phyloP scores from a whole-genome alignment of 306 rosid genomes.

The Urtica urens region DNA sequence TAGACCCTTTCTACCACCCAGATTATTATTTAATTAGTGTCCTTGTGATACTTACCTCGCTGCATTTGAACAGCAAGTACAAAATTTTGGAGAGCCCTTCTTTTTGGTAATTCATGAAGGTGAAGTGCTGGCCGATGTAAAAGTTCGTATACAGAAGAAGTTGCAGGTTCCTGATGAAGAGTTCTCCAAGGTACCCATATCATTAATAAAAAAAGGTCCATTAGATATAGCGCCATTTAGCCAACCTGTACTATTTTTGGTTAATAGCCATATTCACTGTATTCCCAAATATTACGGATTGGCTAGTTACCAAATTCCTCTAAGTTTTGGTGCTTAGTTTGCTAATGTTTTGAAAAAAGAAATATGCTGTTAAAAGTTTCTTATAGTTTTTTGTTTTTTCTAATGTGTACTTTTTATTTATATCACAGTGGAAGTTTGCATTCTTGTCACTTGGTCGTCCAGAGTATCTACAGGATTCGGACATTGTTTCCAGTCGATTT shows the following conservation, averaged over 20 bases:
- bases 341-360: too few species aligned
- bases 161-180: constrained; percentile 81
- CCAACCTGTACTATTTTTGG: neutral
- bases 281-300: too few species aligned
- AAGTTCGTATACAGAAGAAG: constrained; percentile 70
- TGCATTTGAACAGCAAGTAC: constrained; percentile 52
- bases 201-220: too few species aligned
- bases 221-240: neutral
- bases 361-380: too few species aligned
- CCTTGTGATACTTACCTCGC: constrained; percentile 1
- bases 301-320: too few species aligned
- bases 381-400: neutral
- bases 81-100: constrained; percentile 92
- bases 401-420: neutral
- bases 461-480: constrained; percentile 80
- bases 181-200: constrained; percentile 61
- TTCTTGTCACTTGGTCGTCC: constrained; percentile 83
- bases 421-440: constrained; percentile 83
- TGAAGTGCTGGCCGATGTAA: constrained; percentile 76
- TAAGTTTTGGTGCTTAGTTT: too few species aligned
- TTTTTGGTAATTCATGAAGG: constrained; percentile 73
- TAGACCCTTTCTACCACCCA: neutral
- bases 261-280: too few species aligned
- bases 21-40: neutral
- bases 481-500: constrained; percentile 60